Percentiles rank a stretch among this genome's conserved stretches.
Conservation (phyloP, 148 eudicot genomes). For the Dysphania ambrosioides region DNA sequence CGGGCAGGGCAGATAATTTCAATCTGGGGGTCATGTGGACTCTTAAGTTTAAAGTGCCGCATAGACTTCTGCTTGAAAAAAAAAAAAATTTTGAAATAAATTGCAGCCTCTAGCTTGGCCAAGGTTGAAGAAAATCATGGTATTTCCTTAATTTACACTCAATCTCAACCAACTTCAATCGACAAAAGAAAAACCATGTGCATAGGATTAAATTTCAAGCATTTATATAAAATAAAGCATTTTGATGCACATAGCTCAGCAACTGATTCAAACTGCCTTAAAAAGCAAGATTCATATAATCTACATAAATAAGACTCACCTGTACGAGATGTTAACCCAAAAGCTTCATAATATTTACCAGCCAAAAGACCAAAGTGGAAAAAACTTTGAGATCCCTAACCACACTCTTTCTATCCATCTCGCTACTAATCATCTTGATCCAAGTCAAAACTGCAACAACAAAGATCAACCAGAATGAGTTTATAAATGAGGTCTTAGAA, state of each 20-base stretch:
- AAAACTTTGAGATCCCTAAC: constrained; percentile 2
- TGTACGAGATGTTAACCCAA: background rate
- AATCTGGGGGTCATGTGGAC: too few species aligned
- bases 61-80: too few species aligned
- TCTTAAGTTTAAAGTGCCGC: too few species aligned
- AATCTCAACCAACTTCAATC: constrained; percentile 1
- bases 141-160: constrained; percentile 2
- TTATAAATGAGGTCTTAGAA: constrained; percentile 21
- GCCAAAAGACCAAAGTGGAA: constrained; percentile 10
- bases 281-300: background rate
- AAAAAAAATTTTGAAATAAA: too few species aligned
- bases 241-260: background rate
- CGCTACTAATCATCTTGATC: constrained; percentile 16
- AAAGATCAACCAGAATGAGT: constrained; percentile 18
- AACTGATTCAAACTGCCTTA: background rate
- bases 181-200: constrained; percentile 22
- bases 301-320: constrained; percentile 6
- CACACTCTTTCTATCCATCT: background rate
- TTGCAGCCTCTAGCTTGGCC: too few species aligned
- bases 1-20: too few species aligned
- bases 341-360: background rate
- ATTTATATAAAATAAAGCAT: background rate
- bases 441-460: constrained; percentile 14
- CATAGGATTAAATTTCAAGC: constrained; percentile 16
- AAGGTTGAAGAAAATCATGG: background rate